Base-by-base conservation (phyloP, 345 rosid genomes). In the Nephelium lappaceum region DNA sequence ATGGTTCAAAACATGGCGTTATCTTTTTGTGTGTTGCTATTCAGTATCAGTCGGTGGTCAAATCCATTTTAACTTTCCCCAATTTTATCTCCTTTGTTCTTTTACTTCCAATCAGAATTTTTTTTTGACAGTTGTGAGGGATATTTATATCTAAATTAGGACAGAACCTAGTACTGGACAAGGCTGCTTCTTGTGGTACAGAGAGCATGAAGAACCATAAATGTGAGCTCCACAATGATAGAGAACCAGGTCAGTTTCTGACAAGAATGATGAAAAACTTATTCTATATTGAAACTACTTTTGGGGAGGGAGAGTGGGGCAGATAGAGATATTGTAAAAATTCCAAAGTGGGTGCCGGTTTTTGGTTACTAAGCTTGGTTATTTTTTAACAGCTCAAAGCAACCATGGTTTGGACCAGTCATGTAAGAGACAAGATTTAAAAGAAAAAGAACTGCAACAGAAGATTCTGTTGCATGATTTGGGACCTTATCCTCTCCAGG, bases 401-500 rank as follows among this genome's bases (percentile, higher is more conserved):
- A 74, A 72, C 74, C 47, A 23, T 69, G 81, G 75, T 68, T 60
- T 78, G 80, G 78, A 78, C 81, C 77, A 65, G 66, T 71, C 80
- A 65, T 41, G 64, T 80, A 65, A 38, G 69, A 79, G 78, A 68
- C 87, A 76, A 74, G 84, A 79, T 47, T 71, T 80, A 53, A 27
- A 80, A 73, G 81, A 78, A 71, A 84, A 82, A 58, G 79, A 85
- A 42, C 80, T 63, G n/a, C 75, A 39, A 7, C 83, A 79, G 65
- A 79, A 65, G 70, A 74, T 82, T 41, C 60, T 78, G 10, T 71
- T 91, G 85, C 82, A 83, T 82, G 85, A 85, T 55, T 77, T 93
- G 57, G 91, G 87, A 66, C 87, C 92, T 36, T 72, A 12, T 78
- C 68, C 90, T 75, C 78, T 83, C 49, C 90, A 85, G 83, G 87